Conservation (phyloP, 176 grass and related monocot species). For the Coix lacrymajobi region DNA sequence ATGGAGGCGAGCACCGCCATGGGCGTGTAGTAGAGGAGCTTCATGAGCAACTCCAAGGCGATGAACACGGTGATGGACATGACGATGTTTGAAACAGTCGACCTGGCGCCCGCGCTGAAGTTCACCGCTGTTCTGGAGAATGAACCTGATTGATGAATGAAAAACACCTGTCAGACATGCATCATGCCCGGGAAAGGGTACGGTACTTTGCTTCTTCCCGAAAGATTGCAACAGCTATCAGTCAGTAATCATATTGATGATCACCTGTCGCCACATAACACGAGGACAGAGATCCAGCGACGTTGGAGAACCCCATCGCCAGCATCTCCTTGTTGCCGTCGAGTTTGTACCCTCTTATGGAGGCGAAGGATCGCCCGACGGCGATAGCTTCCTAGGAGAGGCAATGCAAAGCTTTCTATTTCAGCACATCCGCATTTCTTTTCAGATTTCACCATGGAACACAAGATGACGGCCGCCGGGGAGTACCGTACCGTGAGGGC, state of each 20-base stretch:
- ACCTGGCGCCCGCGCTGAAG: slow-evolving; percentile 82
- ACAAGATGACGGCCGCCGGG: not conserved
- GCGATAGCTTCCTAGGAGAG: slow-evolving; percentile 88
- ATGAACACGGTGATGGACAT: slow-evolving; percentile 78
- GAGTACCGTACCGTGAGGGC: slow-evolving; percentile 59
- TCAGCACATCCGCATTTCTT: slow-evolving; percentile 11
- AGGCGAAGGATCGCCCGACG: slow-evolving; percentile 84
- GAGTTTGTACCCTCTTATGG: slow-evolving; percentile 75
- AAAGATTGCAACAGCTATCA: not conserved
- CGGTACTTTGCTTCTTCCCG: not conserved
- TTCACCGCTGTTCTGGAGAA: slow-evolving; percentile 92
- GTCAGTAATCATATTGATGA: not conserved
- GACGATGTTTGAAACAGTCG: slow-evolving; percentile 80
- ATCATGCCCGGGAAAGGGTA: too few species aligned
- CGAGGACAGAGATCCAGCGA: slow-evolving; percentile 87
- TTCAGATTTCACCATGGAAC: not conserved
- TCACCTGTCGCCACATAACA: slow-evolving; percentile 97
- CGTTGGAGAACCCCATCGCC: slow-evolving; percentile 83
- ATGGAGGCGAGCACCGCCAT: slow-evolving; percentile 93
- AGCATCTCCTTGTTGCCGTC: slow-evolving; percentile 98
- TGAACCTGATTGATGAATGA: slow-evolving; percentile 56
- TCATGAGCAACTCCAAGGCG: slow-evolving; percentile 61
- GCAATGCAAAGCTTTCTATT: not conserved
- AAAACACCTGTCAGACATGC: slow-evolving; percentile 20
- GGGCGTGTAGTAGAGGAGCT: slow-evolving; percentile 87